Percentiles rank a stretch among this genome's conserved stretches.
phyloP scores from a whole-genome alignment of 352 stramenopile genomes.

The Pythium dissimile region DNA sequence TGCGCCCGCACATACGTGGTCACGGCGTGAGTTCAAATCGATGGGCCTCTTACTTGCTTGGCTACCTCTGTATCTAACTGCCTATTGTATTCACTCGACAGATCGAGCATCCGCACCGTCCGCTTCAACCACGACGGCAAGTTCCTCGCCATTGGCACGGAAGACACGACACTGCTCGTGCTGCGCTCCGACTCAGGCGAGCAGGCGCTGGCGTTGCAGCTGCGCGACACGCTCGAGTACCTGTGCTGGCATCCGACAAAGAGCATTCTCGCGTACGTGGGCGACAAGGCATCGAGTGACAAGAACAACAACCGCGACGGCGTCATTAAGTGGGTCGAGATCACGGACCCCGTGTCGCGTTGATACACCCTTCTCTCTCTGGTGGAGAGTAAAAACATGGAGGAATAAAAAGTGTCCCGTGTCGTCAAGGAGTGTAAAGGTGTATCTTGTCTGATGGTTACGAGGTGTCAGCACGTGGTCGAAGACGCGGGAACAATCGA shows the following conservation, averaged over 20 bases:
- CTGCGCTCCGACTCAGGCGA: constrained; percentile 63
- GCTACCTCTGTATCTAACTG: too few species aligned
- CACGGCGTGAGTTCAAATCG: constrained; percentile 72
- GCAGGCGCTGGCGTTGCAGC: constrained; percentile 49
- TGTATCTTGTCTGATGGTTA: too few species aligned
- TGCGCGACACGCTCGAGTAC: constrained; percentile 73
- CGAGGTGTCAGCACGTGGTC: neutral
- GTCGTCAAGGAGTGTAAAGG: too few species aligned
- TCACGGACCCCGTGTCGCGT: constrained; percentile 31
- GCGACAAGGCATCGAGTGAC: constrained; percentile 70
- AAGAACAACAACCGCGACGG: constrained; percentile 81
- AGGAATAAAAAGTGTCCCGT: too few species aligned
- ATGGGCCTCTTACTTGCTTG: too few species aligned
- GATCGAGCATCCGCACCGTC: constrained; percentile 75
- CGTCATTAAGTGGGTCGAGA: constrained; percentile 82
- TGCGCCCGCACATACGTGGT: constrained; percentile 81
- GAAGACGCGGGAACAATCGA: constrained; percentile 10
- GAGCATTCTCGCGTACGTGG: constrained; percentile 80
- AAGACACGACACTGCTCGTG: constrained; percentile 69
- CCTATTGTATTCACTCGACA: constrained; percentile 12
- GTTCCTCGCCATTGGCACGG: constrained; percentile 74
- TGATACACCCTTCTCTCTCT: neutral
- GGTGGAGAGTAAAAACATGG: too few species aligned
- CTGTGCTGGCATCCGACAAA: constrained; percentile 81
- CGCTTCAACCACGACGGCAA: constrained; percentile 73